Evolutionary conservation across 768 basidiomycete genomes (phyloP), one percentile per base, ranked within the genome.

Genomic region (Pholiota conissans): DNA sequence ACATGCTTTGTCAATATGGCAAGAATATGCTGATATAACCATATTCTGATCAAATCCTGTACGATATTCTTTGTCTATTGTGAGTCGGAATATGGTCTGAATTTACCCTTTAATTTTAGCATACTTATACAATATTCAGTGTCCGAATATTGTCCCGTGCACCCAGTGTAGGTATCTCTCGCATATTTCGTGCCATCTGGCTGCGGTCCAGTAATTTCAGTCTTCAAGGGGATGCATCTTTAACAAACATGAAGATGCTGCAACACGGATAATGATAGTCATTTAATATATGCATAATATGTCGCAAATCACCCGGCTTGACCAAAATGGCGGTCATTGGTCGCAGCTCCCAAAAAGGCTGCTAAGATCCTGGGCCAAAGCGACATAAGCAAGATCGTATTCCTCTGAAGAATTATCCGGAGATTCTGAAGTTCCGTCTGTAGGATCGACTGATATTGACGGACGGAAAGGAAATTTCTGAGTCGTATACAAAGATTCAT

Each of bases 191-290:
- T 52, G 27, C 61, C 58, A 49, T 62, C 58, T 16, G 58, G 55
- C 11, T 53, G 40, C n/a, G 29, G 39, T 16, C 67, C 72, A 9
- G 73, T 73, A 14, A 70, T 66, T 57, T 80, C 74, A 54, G 71
- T 73, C 65, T 79, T 82, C 30, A 80, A 49, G 72, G 68, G 24
- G 78, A 70, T 2, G 79, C 82, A 57, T 73, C 64, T 55, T 72
- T 73, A n/a, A 75, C 66, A 40, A 81, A 73, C 72, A 77, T 76
- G 35, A 79, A 70, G 16, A 73, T 69, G 61, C 79, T 80, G 18
- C 14, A 45, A n/a, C n/a, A n/a, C n/a, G n/a, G 30, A 32, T 32
- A 32, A 37, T 47, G 27, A 32, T 48, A 7, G 30, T 22, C 10
- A 20, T 16, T n/a, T n/a, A n/a, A n/a, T n/a, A n/a, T n/a, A n/a